Evolutionary conservation across 2,329 filamentous ascomycete genomes (phyloP), one percentile per base, ranked within the genome.

Genomic region (Calonectria henricotiae): DNA sequence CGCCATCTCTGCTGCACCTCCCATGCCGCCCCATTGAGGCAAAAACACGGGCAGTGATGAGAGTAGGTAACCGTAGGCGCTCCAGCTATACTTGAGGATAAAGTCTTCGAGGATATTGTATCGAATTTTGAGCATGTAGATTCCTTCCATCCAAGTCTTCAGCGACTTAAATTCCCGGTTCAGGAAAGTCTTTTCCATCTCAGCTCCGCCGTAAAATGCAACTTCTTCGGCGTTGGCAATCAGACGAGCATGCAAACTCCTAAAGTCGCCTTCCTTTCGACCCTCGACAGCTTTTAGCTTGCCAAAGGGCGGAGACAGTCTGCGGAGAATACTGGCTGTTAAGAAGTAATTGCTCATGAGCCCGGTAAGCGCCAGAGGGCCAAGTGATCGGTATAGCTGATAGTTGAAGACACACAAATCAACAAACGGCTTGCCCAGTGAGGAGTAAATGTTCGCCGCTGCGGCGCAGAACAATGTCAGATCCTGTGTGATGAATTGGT

Each of bases 51-150:
- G 96, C 12, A 99, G 86, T 3, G 96, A 97, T 1, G 96, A 96
- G 67, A 99, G 88, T 41, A 98, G 88, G 79, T 99, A 99, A 41
- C 96, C 96, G 79, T 98, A 98, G 0, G 96, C 96, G 73, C 95
- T 98, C 96, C 96, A 99, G 74, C 94, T 96, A 81, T 99, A 99
- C 82, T 99, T 99, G 70, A 99, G 86, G 60, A 99, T 94, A 78
- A 99, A 98, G 81, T 99, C 96, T 80, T 99, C 96, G 0, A 99
- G 90, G 86, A 99, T 99, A 81, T 98, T 99, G 85, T 99, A 99
- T 17, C 95, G 92, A 74, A 99, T 98, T 83, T 98, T 98, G 74
- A 98, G 91, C 82, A 95, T 95, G 83, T 99, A 99, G 74, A 99
- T 98, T 51, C 94, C 93, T 81, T 99, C 96, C 96, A 99, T 98